phyloP scores from a whole-genome alignment of 495 filamentous ascomycete species.

The Neurospora intermedia region DNA sequence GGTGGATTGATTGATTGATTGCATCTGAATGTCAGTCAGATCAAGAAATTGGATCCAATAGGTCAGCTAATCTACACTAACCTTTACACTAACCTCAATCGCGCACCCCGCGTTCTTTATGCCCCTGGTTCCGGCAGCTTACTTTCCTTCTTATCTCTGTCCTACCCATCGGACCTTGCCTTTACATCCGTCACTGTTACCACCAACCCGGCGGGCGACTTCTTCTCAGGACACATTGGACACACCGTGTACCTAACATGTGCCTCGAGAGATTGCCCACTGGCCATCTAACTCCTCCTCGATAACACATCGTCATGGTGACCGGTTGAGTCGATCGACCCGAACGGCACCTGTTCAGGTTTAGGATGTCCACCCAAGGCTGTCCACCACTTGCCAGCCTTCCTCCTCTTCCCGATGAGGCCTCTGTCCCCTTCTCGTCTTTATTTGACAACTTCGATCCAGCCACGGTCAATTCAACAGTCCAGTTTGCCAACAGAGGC shows the following conservation, averaged over 20 bases:
- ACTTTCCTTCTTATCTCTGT: background rate
- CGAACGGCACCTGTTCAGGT: conserved; percentile 14
- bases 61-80: background rate
- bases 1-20: background rate
- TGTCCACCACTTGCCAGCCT: conserved; percentile 15
- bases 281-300: background rate
- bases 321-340: conserved; percentile 19
- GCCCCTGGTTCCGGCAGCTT: background rate
- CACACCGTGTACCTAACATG: background rate
- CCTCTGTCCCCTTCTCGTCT: conserved; percentile 21
- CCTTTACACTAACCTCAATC: background rate
- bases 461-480: conserved; percentile 18
- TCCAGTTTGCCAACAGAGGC: conserved; percentile 19
- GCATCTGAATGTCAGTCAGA: background rate
- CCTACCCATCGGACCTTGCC: background rate
- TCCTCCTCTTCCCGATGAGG: conserved; percentile 16
- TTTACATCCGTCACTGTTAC: background rate
- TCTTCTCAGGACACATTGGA: background rate
- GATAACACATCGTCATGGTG: conserved; percentile 12
- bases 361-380: conserved; percentile 21
- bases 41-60: background rate
- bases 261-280: background rate
- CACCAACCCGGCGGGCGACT: background rate
- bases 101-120: background rate
- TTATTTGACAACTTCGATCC: conserved; percentile 24